Evolutionary conservation across 2,329 filamentous ascomycete genomes (phyloP).

Genomic region (Apiospora marii): DNA sequence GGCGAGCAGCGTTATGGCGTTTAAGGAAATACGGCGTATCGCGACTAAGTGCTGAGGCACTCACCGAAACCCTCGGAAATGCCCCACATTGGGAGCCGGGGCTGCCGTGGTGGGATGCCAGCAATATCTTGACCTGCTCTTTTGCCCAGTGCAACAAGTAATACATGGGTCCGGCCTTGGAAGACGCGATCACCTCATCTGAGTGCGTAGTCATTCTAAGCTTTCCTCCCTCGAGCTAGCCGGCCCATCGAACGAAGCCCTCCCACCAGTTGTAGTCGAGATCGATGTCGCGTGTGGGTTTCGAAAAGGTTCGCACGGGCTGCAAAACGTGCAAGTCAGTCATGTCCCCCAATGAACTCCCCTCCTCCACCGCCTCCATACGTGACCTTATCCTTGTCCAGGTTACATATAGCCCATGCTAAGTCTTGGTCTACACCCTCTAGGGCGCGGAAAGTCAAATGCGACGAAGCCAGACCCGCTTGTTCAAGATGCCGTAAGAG

Average conservation of each 20-base stretch:
- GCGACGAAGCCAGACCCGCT: slow-evolving; percentile 41
- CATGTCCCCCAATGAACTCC: neutral
- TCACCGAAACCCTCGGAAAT: too few species aligned
- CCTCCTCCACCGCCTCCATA: too few species aligned
- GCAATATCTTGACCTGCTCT: too few species aligned
- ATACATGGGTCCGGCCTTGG: too few species aligned
- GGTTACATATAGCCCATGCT: neutral
- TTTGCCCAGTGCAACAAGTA: too few species aligned
- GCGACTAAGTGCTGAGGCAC: too few species aligned
- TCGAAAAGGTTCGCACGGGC: slow-evolving; percentile 32
- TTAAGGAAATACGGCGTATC: too few species aligned
- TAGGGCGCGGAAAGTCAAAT: slow-evolving; percentile 43
- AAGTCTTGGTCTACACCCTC: neutral
- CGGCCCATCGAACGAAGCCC: neutral
- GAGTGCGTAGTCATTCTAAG: too few species aligned
- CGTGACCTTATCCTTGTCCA: too few species aligned
- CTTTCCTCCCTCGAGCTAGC: neutral
- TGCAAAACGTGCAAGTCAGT: slow-evolving; percentile 35
- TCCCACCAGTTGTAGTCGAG: neutral
- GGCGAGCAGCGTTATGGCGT: too few species aligned
- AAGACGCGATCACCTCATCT: neutral
- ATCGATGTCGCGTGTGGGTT: slow-evolving; percentile 30
- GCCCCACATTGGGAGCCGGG: too few species aligned
- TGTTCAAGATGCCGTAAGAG: slow-evolving; percentile 40
- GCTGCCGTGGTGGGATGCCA: too few species aligned